Conservation (phyloP, 169 alveolate genomes). For the Miamiensis avidus region DNA sequence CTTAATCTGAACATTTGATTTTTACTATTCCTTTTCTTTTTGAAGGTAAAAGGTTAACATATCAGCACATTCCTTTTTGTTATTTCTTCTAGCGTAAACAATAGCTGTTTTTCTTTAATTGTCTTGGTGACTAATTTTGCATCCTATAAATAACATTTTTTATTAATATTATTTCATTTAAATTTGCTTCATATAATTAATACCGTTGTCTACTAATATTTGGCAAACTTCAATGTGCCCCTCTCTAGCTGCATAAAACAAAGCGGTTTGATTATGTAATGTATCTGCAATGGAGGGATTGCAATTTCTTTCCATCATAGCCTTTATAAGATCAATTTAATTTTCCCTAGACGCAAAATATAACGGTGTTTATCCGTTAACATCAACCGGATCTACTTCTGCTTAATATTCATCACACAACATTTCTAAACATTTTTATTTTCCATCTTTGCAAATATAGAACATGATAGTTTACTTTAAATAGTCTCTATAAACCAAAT, state of each 20-base stretch:
- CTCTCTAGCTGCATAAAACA: slow-evolving; percentile 60
- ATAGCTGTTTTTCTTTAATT: slow-evolving; percentile 32
- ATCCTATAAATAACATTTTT: slow-evolving; percentile 5
- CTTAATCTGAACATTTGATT: not conserved
- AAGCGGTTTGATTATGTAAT: slow-evolving; percentile 26
- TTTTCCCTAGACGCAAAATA: slow-evolving; percentile 47
- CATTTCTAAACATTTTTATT: not conserved
- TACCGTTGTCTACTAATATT: slow-evolving; percentile 37
- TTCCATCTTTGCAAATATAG: slow-evolving; percentile 16
- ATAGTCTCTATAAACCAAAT: slow-evolving; percentile 16
- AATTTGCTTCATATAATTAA: not conserved
- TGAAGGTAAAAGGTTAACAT: slow-evolving; percentile 4
- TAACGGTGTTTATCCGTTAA: slow-evolving; percentile 39
- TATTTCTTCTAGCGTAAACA: slow-evolving; percentile 29
- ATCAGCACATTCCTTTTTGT: slow-evolving; percentile 44
- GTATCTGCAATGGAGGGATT: slow-evolving; percentile 30
- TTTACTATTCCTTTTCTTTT: not conserved
- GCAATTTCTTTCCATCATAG: not conserved
- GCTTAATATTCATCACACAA: not conserved
- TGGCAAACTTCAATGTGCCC: slow-evolving; percentile 47
- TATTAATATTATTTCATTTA: too few relatives aligned
- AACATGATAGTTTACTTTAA: slow-evolving; percentile 12
- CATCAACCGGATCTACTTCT: slow-evolving; percentile 3
- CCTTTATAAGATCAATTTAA: slow-evolving; percentile 34
- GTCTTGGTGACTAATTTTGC: slow-evolving; percentile 43